A percentile compares a stretch with the other conserved stretches of the same genome.
Conservation (phyloP, 2,329 filamentous ascomycete genomes). For the Nemania sp. region DNA sequence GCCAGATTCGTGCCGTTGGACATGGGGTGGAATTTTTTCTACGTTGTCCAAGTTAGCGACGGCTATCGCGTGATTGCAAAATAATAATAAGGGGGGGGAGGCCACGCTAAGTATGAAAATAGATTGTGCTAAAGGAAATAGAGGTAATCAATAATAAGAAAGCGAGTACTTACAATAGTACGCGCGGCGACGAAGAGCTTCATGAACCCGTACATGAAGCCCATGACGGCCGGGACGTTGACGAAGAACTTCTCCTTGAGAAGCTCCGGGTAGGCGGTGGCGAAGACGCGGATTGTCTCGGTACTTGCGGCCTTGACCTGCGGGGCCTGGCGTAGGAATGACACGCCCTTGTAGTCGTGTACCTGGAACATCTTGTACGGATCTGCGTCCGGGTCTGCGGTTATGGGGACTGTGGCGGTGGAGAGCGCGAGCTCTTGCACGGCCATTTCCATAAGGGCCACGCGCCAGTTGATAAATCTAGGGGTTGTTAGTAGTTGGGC, state of each 20-base stretch:
- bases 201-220: constrained; percentile 82
- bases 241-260: constrained; percentile 94
- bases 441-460: constrained; percentile 89
- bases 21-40: constrained; percentile 82
- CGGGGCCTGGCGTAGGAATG: constrained; percentile 85
- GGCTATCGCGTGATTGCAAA: neutral
- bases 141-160: neutral
- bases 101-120: neutral
- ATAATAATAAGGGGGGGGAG: neutral
- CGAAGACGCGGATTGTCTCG: constrained; percentile 85
- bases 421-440: constrained; percentile 78
- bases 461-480: constrained; percentile 91
- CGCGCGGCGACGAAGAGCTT: constrained; percentile 80
- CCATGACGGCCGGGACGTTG: constrained; percentile 92
- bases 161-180: constrained; percentile 62
- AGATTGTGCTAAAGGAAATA: neutral
- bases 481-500: constrained; percentile 2
- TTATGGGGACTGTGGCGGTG: constrained; percentile 76
- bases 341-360: constrained; percentile 91
- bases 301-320: constrained; percentile 80
- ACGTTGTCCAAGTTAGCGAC: constrained; percentile 1
- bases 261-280: constrained; percentile 88
- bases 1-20: constrained; percentile 78
- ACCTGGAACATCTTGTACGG: constrained; percentile 93
- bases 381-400: constrained; percentile 79